Percentiles rank a stretch among this genome's conserved stretches.
These are phyloP conservation scores for Stentor coeruleus DNA, from an alignment of 73 alveolate species.

Conservation along the genomic window DNA sequence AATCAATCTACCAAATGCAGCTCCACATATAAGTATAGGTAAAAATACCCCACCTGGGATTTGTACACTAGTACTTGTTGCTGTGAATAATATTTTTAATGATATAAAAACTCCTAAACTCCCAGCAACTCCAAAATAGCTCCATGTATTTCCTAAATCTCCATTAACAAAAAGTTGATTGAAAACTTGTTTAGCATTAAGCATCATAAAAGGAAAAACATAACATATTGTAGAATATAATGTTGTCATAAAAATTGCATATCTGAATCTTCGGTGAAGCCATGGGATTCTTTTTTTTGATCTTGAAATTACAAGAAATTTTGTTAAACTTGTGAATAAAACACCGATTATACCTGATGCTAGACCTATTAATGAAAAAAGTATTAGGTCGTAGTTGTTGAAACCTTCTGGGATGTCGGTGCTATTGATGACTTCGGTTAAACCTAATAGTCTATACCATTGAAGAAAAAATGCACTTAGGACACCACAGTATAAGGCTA, in stretches of 20 bases:
- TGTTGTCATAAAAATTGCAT: background rate
- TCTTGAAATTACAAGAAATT: background rate
- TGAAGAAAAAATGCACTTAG: background rate
- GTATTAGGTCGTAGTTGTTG: background rate
- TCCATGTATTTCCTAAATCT: background rate
- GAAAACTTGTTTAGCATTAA: background rate
- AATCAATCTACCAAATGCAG: slow-evolving; percentile 65
- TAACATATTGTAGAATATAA: background rate
- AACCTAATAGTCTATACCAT: slow-evolving; percentile 39
- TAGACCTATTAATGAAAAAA: slow-evolving; percentile 6
- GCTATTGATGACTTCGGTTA: slow-evolving; percentile 34
- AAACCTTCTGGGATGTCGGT: slow-evolving; percentile 32
- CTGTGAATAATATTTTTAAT: slow-evolving; percentile 30
- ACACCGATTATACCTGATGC: background rate
- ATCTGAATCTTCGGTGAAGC: slow-evolving; percentile 3
- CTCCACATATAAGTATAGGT: slow-evolving; percentile 55
- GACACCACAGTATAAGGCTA: slow-evolving; percentile 71
- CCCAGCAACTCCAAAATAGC: background rate
- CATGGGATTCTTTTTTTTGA: background rate
- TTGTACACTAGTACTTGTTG: slow-evolving; percentile 40
- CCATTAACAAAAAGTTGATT: background rate
- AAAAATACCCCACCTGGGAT: slow-evolving; percentile 68
- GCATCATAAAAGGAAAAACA: background rate
- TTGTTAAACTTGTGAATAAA: background rate
- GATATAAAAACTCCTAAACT: background rate